Base-by-base conservation (phyloP, 805 yeast genomes). In the Hemisphaericaspora nanyangensis region DNA sequence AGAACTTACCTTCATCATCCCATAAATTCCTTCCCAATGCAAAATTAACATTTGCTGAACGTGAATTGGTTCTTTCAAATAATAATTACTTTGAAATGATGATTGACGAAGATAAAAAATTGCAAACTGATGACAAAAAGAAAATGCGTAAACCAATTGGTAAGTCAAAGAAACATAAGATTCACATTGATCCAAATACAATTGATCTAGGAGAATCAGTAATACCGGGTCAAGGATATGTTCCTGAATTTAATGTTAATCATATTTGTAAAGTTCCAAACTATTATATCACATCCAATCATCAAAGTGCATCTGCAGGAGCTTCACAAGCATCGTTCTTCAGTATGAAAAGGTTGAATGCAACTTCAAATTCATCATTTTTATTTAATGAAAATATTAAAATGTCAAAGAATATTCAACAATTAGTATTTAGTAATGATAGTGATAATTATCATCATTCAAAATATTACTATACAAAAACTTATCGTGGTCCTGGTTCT, bases 401-500 rank as follows among this genome's bases (percentile, higher is more conserved):
- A 37, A 43, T 63, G 40, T 50, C 68, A 6, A 63, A 61, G 31
- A 59, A 61, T 40, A 50, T 67, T 26, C 65, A 61, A 37, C 70
- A 55, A 46, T 52, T 66, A 27, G 59, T 58, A 4, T 51, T 56
- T 32, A 63, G 55, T 44, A 60, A 58, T 37, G 71, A 67, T 39
- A 60, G 53, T 42, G 72, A 67, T 36, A 54, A 56, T 17, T 52
- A 52, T 44, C 59, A 59, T 40, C 55, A 57, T 34, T 53, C 63
- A 29, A 68, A 63, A 44, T 68, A 68, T 47, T 68, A 56, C 46
- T 68, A 67, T 44, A 56, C 61, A 17, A 65, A 65, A 43, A 56
- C 61, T 25, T 66, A 65, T 39, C 54, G 73, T 33, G 74, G 74
- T 1, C 73, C 72, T 2, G 74, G 74, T 2, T 61, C 67, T 31